phyloP scores from a whole-genome alignment of 306 rosid genomes.

The Arachis stenosperma region DNA sequence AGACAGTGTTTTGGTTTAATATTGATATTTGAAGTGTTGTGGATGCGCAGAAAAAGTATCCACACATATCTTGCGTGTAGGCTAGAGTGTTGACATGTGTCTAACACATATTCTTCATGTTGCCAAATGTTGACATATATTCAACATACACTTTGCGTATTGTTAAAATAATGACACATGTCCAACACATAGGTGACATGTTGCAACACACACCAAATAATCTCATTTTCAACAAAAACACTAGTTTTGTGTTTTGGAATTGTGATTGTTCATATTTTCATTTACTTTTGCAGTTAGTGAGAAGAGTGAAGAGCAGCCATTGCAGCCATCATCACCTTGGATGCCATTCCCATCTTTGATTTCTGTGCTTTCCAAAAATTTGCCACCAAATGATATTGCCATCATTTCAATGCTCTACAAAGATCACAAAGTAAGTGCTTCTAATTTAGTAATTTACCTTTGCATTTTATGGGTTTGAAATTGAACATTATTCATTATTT shows the following conservation, averaged over 20 bases:
- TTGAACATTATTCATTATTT: not conserved
- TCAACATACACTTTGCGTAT: no score
- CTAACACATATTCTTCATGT: no score
- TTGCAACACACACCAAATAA: no score
- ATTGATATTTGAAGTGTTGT: no score
- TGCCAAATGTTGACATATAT: no score
- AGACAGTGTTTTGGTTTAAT: no score
- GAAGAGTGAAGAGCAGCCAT: constrained; percentile 47
- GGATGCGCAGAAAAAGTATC: no score
- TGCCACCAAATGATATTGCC: constrained; percentile 49
- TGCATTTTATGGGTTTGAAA: not conserved
- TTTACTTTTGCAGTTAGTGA: constrained; percentile 45
- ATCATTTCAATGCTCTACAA: constrained; percentile 58
- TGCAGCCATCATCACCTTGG: constrained; percentile 86
- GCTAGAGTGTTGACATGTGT: no score
- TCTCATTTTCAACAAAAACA: no score
- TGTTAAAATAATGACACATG: no score
- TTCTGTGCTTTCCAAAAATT: constrained; percentile 64
- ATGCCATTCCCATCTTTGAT: constrained; percentile 76
- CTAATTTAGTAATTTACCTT: not conserved
- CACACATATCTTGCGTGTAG: no score
- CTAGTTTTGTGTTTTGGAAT: not conserved
- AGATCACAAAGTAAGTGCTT: constrained; percentile 59
- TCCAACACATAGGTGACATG: no score
- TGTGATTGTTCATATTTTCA: not conserved